phyloP scores from a whole-genome alignment of 345 rosid species.

The Raphanus raphanistrum region DNA sequence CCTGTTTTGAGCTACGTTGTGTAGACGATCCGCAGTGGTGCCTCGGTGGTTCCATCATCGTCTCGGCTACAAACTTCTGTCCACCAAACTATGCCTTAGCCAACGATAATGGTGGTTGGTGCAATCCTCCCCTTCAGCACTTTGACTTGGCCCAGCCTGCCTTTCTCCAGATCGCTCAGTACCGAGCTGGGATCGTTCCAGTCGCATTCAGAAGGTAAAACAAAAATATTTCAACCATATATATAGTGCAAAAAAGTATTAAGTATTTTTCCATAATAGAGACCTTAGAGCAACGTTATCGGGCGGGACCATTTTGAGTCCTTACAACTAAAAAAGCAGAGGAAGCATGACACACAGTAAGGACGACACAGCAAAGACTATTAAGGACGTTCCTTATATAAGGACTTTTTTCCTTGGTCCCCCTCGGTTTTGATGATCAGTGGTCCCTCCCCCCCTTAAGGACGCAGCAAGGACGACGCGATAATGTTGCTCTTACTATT shows the following conservation, averaged over 20 bases:
- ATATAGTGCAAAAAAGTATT: background rate
- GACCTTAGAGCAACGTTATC: too few relatives aligned
- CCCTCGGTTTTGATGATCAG: too few relatives aligned
- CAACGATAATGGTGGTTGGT: conserved; percentile 66
- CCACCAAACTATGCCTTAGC: conserved; percentile 56
- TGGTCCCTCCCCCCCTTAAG: too few relatives aligned
- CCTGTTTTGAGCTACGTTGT: conserved; percentile 47
- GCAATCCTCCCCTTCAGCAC: conserved; percentile 66
- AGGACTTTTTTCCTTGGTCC: too few relatives aligned
- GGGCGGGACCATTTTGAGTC: too few relatives aligned
- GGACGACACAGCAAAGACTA: too few relatives aligned
- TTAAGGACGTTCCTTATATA: too few relatives aligned
- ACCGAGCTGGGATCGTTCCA: conserved; percentile 63
- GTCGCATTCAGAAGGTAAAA: conserved; percentile 50
- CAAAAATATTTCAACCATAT: background rate
- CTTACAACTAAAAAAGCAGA: too few relatives aligned
- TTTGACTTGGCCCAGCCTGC: conserved; percentile 64
- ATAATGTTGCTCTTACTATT: too few relatives aligned
- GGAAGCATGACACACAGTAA: too few relatives aligned
- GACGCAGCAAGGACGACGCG: too few relatives aligned
- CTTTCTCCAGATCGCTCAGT: conserved; percentile 56
- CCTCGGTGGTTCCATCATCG: conserved; percentile 38
- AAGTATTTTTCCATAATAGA: background rate
- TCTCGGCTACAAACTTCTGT: conserved; percentile 55
- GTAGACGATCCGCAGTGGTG: conserved; percentile 48